These are phyloP conservation scores for Arthromyces matolae DNA, from an alignment of 768 basidiomycete species.

Conservation along the genomic window DNA sequence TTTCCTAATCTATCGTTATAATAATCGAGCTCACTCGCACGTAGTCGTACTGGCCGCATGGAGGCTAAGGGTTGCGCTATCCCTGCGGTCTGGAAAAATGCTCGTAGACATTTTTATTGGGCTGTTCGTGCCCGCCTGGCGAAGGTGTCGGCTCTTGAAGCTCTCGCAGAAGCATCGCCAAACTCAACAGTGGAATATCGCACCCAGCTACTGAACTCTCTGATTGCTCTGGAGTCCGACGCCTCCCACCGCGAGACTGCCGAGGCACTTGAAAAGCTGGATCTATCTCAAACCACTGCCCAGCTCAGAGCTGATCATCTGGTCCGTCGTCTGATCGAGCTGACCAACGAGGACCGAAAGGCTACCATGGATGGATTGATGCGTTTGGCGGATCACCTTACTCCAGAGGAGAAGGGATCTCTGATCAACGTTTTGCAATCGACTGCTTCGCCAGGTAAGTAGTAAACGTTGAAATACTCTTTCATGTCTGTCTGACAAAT, in stretches of 20 bases:
- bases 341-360: conserved; percentile 74
- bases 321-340: conserved; percentile 57
- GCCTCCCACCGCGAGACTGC: conserved; percentile 57
- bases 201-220: conserved; percentile 54
- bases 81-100: conserved; percentile 81
- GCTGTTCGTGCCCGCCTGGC: conserved; percentile 80
- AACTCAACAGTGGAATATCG: conserved; percentile 66
- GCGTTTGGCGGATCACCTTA: conserved; percentile 68
- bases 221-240: conserved; percentile 51
- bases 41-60: conserved; percentile 90
- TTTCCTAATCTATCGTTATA: conserved; percentile 8
- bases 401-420: conserved; percentile 65
- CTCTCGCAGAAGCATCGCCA: conserved; percentile 70
- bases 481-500: neutral
- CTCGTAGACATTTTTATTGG: conserved; percentile 93
- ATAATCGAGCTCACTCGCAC: conserved; percentile 1
- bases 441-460: conserved; percentile 55
- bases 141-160: conserved; percentile 57
- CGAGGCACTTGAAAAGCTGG: conserved; percentile 66
- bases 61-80: conserved; percentile 96
- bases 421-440: conserved; percentile 62
- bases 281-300: conserved; percentile 56
- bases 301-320: conserved; percentile 72
- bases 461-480: neutral
- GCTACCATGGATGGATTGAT: conserved; percentile 70